Evolutionary conservation across 805 yeast genomes (phyloP).

Genomic region (Naumovozyma castellii): DNA sequence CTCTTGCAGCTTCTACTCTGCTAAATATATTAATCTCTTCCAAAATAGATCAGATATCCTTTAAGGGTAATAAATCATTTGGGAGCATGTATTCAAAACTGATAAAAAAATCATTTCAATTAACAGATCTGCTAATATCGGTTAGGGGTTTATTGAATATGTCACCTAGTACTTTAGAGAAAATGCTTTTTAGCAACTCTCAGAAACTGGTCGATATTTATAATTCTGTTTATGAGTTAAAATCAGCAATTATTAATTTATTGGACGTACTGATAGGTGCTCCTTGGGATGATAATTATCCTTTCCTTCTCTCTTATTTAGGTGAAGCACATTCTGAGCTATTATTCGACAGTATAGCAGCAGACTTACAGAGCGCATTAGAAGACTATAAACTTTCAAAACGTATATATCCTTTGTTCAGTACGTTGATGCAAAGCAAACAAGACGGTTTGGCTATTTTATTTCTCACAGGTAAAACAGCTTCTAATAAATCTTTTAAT

Average conservation of each 20-base stretch:
- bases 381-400: conserved; percentile 46
- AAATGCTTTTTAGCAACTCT: conserved; percentile 43
- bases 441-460: conserved; percentile 72
- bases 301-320: conserved; percentile 74
- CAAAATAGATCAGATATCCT: conserved; percentile 9
- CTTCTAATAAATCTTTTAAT: conserved; percentile 20
- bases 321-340: conserved; percentile 55
- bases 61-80: conserved; percentile 30
- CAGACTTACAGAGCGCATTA: conserved; percentile 50
- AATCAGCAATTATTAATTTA: conserved; percentile 44
- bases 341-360: conserved; percentile 48
- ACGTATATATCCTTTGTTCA: conserved; percentile 51
- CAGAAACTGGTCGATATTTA: conserved; percentile 52
- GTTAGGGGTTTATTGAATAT: conserved; percentile 43
- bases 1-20: conserved; percentile 31
- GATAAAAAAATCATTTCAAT: conserved; percentile 42
- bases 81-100: conserved; percentile 27
- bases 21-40: conserved; percentile 13
- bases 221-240: conserved; percentile 33
- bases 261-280: conserved; percentile 50
- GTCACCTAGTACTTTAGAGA: conserved; percentile 58
- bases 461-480: conserved; percentile 48
- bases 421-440: conserved; percentile 58
- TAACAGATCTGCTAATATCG: conserved; percentile 47
- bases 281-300: conserved; percentile 49